Evolutionary conservation across 306 rosid species (phyloP), one percentile per base, ranked within the genome.

Genomic region (Oemleria cerasiformis): DNA sequence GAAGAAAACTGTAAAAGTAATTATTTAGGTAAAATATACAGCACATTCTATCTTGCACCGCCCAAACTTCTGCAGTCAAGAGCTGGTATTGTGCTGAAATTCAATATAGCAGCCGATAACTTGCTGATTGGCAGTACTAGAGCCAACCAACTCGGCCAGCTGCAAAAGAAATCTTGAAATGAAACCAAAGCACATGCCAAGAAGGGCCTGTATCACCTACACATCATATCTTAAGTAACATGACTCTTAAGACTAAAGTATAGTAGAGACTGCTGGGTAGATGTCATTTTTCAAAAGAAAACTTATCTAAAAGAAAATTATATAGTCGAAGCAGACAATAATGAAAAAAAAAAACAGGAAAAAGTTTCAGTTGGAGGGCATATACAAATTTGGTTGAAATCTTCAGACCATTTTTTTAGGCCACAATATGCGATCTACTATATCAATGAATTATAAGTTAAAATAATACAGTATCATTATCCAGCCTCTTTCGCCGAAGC

Each of bases 111-210:
- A 90, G 90, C 96, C 81, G 91, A 73, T 71, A 67, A 88, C 96
- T 92, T 92, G 83, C 92, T 79, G 92, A 79, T 70, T 79, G 76
- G 83, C 88, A 77, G 67, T 51, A 81, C 86, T 88, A 30, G 10
- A 67, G 87, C 85, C 81, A 86, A 73, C 74, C 91, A 86, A 86
- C 87, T 88, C 90, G 91, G 96, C 93, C 90, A 90, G 88, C 90
- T 81, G 93, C 96, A 75, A 45, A 30, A 39, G 25, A 49, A 20
- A 70, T 21, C 65, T 9, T 17, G 4, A 4, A 23, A 69, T 15
- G 51, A 54, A 68, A 42, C 10, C 50, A 45, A 45, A 14, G 7
- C 4, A 44, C 14, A 44, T 11, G 23, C 19, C 61, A n/a, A 9
- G 34, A 67, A 19, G 20, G 10, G 25, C 48, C 38, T 53, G 36